phyloP scores from a whole-genome alignment of 192 early-diverging fungal species.

The Cladochytrium replicatum region DNA sequence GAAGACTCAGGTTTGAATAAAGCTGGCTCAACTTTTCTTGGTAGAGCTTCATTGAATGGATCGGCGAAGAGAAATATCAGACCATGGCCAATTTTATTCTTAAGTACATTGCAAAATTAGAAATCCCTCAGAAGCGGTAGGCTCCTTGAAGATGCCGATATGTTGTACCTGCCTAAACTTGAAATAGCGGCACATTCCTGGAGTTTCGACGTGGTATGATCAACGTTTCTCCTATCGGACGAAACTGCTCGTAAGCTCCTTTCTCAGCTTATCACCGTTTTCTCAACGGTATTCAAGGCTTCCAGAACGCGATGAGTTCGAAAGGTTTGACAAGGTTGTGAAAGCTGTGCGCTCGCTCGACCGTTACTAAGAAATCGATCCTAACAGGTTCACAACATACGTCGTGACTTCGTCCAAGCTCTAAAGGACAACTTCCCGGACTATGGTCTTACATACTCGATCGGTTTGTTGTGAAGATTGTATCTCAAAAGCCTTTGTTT shows the following conservation, averaged over 20 bases:
- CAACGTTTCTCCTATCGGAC: conserved; percentile 94
- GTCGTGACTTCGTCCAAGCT: conserved; percentile 74
- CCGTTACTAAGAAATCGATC: background rate
- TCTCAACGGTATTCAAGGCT: conserved; percentile 21
- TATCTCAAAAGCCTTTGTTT: conserved; percentile 3
- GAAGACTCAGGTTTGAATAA: background rate
- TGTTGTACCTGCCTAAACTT: background rate
- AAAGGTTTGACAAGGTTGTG: conserved; percentile 67
- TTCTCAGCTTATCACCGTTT: background rate
- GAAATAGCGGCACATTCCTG: conserved; percentile 79
- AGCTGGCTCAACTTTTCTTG: background rate
- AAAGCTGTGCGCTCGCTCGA: no score
- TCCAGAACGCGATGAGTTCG: conserved; percentile 85
- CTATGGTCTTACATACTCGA: conserved; percentile 84
- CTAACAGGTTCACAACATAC: conserved; percentile 56
- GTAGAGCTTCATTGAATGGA: conserved; percentile 81
- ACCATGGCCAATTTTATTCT: conserved; percentile 88
- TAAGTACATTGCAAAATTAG: conserved; percentile 87
- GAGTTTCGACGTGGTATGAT: conserved; percentile 99
- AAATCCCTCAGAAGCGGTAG: conserved; percentile 88
- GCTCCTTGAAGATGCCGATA: conserved; percentile 2
- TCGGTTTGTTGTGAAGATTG: conserved; percentile 38
- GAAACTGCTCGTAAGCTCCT: conserved; percentile 70
- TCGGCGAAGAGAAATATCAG: conserved; percentile 90
- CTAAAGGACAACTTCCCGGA: conserved; percentile 78